These are phyloP conservation scores for Termitomyces sp. DNA, from an alignment of 768 basidiomycete species.

Conservation along the genomic window DNA sequence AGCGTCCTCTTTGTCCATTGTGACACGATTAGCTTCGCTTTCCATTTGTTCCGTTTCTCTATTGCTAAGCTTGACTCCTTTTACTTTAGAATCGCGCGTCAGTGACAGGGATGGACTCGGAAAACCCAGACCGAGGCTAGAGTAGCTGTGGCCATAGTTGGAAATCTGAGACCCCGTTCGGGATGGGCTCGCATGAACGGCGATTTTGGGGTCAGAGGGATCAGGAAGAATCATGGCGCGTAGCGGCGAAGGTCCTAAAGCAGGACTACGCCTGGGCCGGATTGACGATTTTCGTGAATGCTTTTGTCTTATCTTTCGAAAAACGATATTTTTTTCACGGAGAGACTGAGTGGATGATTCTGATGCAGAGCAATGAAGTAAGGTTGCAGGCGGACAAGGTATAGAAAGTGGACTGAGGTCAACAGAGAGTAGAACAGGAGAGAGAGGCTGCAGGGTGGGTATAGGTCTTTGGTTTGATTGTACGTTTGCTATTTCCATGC, in stretches of 20 bases:
- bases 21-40: neutral
- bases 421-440: slow-evolving; percentile 5
- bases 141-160: slow-evolving; percentile 2
- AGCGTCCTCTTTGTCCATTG: slow-evolving; percentile 16
- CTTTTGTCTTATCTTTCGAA: slow-evolving; percentile 10
- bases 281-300: slow-evolving; percentile 12
- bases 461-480: neutral
- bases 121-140: slow-evolving; percentile 14
- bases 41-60: neutral
- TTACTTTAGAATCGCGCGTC: neutral
- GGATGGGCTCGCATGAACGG: neutral
- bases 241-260: slow-evolving; percentile 40
- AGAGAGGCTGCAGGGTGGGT: neutral
- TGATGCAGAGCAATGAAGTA: neutral
- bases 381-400: neutral
- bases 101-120: slow-evolving; percentile 5
- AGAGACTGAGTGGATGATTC: neutral
- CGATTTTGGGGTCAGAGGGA: slow-evolving; percentile 13
- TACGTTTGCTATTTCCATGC: neutral
- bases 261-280: slow-evolving; percentile 29
- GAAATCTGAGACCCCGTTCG: slow-evolving; percentile 1
- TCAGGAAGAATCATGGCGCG: slow-evolving; percentile 38
- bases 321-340: neutral
- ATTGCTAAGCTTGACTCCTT: neutral
- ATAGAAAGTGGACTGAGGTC: slow-evolving; percentile 6